These are phyloP conservation scores for Leccinellum luteum DNA, from an alignment of 768 basidiomycete genomes.

Conservation along the genomic window DNA sequence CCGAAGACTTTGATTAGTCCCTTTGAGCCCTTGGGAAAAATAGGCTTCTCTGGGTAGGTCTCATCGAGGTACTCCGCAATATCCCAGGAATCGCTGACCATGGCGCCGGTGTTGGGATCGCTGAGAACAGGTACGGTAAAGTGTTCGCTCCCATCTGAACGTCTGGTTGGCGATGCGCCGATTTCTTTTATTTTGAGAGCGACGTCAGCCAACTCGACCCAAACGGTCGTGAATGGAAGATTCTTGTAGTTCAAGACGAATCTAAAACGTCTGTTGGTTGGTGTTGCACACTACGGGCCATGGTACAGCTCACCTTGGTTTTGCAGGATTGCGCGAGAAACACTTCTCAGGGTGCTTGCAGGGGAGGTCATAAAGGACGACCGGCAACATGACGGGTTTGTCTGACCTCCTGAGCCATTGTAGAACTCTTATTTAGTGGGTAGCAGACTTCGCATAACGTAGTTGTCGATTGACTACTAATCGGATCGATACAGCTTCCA, in stretches of 20 bases:
- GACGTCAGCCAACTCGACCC: conserved; percentile 35
- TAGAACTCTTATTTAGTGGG: conserved; percentile 1
- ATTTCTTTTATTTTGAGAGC: conserved; percentile 21
- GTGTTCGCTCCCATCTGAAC: conserved; percentile 13
- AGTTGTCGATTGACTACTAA: neutral
- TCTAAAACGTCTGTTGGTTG: conserved; percentile 14
- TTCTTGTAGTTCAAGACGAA: conserved; percentile 32
- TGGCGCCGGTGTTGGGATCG: conserved; percentile 27
- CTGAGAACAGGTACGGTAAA: conserved; percentile 36
- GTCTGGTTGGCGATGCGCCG: conserved; percentile 22
- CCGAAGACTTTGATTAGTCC: conserved; percentile 24
- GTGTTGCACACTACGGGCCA: neutral
- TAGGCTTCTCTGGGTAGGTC: conserved; percentile 30
- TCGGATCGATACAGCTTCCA: neutral
- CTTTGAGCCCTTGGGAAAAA: conserved; percentile 22
- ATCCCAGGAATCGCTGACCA: conserved; percentile 30
- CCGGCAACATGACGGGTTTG: conserved; percentile 20
- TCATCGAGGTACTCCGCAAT: conserved; percentile 38
- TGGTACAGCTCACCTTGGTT: conserved; percentile 29
- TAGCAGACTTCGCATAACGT: neutral
- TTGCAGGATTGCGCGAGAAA: conserved; percentile 39
- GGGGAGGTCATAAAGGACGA: conserved; percentile 38
- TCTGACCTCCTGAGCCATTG: neutral
- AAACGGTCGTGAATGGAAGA: conserved; percentile 32
- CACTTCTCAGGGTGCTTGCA: conserved; percentile 26